phyloP scores from a whole-genome alignment of 139 green algal genomes.

The Coelastrella sp. region DNA sequence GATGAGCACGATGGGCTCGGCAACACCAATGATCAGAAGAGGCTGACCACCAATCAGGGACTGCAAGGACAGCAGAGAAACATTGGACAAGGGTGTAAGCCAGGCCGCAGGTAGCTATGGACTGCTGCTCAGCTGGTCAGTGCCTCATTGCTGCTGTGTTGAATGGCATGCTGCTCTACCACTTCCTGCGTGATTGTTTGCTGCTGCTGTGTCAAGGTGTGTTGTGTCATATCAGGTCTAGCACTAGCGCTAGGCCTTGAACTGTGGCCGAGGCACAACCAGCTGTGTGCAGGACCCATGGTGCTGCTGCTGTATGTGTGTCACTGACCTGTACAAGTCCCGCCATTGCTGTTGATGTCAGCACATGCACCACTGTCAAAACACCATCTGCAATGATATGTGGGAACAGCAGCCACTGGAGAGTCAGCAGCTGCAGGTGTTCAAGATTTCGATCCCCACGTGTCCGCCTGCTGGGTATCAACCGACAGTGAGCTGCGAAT shows the following conservation, averaged over 20 bases:
- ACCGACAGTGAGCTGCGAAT: no score
- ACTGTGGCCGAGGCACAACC: no score
- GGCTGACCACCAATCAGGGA: constrained; percentile 90
- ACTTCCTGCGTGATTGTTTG: no score
- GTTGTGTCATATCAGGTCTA: no score
- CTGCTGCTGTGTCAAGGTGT: no score
- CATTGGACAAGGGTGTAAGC: no score
- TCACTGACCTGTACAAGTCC: constrained; percentile 74
- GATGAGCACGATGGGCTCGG: constrained; percentile 89
- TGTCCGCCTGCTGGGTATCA: no score
- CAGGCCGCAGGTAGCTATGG: no score
- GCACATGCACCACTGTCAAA: constrained; percentile 75
- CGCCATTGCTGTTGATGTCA: constrained; percentile 77
- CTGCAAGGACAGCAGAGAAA: constrained; percentile 48
- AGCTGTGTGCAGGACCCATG: background rate
- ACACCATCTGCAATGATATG: constrained; percentile 51
- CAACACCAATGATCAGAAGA: constrained; percentile 94
- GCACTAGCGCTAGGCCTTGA: no score
- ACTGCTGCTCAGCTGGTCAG: no score
- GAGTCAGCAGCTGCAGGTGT: background rate
- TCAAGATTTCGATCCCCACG: no score
- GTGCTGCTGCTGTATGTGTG: background rate
- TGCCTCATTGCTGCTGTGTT: background rate
- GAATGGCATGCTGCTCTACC: background rate
- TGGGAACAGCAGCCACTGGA: background rate